Base-by-base conservation (phyloP, 345 rosid genomes). In the Pseudoturritis turrita region DNA sequence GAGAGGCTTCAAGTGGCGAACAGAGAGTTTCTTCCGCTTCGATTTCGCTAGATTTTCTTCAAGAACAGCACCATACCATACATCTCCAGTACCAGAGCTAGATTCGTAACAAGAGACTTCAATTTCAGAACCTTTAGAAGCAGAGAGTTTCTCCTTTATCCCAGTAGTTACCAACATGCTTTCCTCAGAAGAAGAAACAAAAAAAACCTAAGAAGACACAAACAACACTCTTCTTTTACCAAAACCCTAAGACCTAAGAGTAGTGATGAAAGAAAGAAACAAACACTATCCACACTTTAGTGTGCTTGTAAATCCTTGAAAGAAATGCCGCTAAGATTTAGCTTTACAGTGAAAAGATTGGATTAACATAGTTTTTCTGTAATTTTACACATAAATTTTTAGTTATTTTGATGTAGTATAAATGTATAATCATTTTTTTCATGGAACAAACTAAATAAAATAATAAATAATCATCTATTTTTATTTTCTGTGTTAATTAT, bases 21-120 rank as follows among this genome's bases (percentile, higher is more conserved):
- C 70, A 44, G 58, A 52, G 50, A 75, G 78, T 50, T 52, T 61
- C 74, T 68, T 75, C 14, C 74, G 63, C 64, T 68, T 75, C 3
- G 78, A 75, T 43, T 44, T 53, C 7, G 63, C 68, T 6, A 75
- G 56, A 26, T 59, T 52, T 3, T 68, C 78, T 31, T 68, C 63
- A 1, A 75, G 70, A 2, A 43, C 2, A 12, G 15, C 69, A 1
- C 29, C 5, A 29, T 75, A 68, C 74, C 74, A 75, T 21, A 66
- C 39, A 19, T 12, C 47, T n/a, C 59, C 56, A 43, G 31, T 26
- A 40, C n/a, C 9, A 17, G 10, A 1, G 5, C 39, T 17, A 21
- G 8, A 13, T 10, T 58, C 46, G 15, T 21, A 1, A 5, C 29
- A 21, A 29, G 44, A 65, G 18, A 59, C 54, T 59, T 75, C 74